A percentile compares a stretch with the other conserved stretches of the same genome.
phyloP scores from a whole-genome alignment of 371 early-diverging fungal species.

The Nematocida minor region DNA sequence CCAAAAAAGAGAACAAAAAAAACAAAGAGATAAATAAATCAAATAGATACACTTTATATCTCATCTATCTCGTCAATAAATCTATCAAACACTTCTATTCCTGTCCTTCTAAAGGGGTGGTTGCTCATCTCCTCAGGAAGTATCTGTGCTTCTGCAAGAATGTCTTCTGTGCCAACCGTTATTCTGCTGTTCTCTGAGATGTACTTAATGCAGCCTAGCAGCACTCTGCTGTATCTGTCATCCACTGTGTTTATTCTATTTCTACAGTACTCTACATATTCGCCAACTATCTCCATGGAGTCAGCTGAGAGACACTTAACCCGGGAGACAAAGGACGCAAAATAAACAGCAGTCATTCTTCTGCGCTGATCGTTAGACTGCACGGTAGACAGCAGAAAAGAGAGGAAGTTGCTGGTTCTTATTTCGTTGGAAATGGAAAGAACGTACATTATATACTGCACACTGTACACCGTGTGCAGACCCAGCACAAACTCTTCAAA shows the following conservation, averaged over 20 bases:
- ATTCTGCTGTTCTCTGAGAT: not conserved
- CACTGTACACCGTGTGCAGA: not conserved
- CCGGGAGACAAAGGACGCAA: not conserved
- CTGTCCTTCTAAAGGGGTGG: too few species aligned
- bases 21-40: conserved; percentile 6
- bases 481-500: not conserved
- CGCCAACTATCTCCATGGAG: not conserved
- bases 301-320: not conserved
- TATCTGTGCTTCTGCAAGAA: too few species aligned
- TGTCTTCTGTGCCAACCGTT: not conserved
- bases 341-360: not conserved
- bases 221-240: not conserved
- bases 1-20: conserved; percentile 20
- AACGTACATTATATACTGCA: not conserved
- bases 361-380: not conserved
- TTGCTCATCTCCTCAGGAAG: too few species aligned
- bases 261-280: not conserved
- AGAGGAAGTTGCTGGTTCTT: not conserved
- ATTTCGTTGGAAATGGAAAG: not conserved
- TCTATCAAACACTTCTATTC: too few species aligned
- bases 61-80: too few species aligned
- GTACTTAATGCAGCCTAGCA: not conserved
- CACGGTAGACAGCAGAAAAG: not conserved
- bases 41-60: too few species aligned
- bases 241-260: not conserved